phyloP scores from a whole-genome alignment of 768 basidiomycete genomes.

The Collybia mongolica region DNA sequence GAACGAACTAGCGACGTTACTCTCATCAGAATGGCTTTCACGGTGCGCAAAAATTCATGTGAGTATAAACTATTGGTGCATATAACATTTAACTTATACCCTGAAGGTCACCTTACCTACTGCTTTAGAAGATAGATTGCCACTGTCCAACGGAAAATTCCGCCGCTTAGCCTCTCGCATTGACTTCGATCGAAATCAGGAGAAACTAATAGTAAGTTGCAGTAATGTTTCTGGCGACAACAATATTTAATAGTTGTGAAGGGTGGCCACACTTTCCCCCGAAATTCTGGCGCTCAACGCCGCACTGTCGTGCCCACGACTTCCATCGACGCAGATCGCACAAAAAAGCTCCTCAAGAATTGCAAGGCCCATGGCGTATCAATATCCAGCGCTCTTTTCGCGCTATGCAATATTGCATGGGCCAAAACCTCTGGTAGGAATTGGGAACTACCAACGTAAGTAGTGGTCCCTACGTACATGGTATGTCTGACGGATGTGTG shows the following conservation, averaged over 20 bases:
- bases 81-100: not conserved
- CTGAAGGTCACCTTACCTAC: constrained; percentile 23
- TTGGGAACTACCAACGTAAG: constrained; percentile 53
- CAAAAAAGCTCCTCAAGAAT: constrained; percentile 60
- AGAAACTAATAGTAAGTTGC: constrained; percentile 50
- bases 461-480: not conserved
- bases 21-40: constrained; percentile 30
- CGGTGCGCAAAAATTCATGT: constrained; percentile 19
- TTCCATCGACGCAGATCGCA: constrained; percentile 52
- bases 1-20: constrained; percentile 24
- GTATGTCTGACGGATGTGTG: not conserved
- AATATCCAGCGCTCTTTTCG: constrained; percentile 74
- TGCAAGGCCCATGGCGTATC: constrained; percentile 76
- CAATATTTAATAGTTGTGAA: constrained; percentile 17
- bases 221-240: constrained; percentile 1
- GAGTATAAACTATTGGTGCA: constrained; percentile 13
- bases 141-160: constrained; percentile 32
- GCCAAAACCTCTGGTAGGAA: constrained; percentile 43
- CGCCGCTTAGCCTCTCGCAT: constrained; percentile 46
- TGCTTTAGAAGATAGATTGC: constrained; percentile 52
- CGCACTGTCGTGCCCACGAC: constrained; percentile 72
- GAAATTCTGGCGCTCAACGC: constrained; percentile 37
- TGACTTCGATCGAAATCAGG: constrained; percentile 56
- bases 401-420: constrained; percentile 77
- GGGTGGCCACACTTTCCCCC: constrained; percentile 78